Base-by-base conservation (phyloP, 495 filamentous ascomycete species). In the Hypoxylon subgilvum region DNA sequence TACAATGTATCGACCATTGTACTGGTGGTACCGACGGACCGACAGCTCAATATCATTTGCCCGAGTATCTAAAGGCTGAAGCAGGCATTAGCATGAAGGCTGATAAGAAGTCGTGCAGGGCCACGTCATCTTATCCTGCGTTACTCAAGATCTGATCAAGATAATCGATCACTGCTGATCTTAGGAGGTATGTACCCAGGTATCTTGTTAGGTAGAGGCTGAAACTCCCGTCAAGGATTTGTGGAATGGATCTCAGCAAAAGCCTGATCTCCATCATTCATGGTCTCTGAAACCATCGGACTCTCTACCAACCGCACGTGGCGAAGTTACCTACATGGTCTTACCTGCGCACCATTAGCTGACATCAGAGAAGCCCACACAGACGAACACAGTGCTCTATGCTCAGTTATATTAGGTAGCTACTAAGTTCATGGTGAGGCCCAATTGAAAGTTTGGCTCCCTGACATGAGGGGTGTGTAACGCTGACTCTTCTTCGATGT, bases 321-420 rank as follows among this genome's bases (percentile, higher is more conserved):
- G 52, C 52, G 27, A 23, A 38, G 59, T 63, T 52, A 45, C 52
- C 57, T 63, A 45, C 52, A 63, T 63, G 52, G 32, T 46, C 59
- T 31, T 51, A 57, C 59, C 52, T 57, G 57, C 52, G 59, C 59
- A 57, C 59, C 59, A 63, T 63, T 63, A 63, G 52, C 52, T 22
- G 6, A 36, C 31, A 51, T 19, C 34, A 62, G 21, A 5, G 45
- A 34, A 41, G 28, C 43, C 39, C 52, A 63, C 35, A 63, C 52
- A n/a, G 45, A 30, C 38, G 50, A 38, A 38, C 34, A 38, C 34
- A 34, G 31, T 34, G n/a, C n/a, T 4, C n/a, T 4, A 34, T 34
- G 18, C 34, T 46, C 27, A 14, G 27, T 46, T 46, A 46, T 46
- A 46, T 46, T 46, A 46, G 43, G 43, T 46, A 34, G 14, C 43